Base-by-base conservation (phyloP, 208 protist genomes). In the Blechomonas ayalai region DNA sequence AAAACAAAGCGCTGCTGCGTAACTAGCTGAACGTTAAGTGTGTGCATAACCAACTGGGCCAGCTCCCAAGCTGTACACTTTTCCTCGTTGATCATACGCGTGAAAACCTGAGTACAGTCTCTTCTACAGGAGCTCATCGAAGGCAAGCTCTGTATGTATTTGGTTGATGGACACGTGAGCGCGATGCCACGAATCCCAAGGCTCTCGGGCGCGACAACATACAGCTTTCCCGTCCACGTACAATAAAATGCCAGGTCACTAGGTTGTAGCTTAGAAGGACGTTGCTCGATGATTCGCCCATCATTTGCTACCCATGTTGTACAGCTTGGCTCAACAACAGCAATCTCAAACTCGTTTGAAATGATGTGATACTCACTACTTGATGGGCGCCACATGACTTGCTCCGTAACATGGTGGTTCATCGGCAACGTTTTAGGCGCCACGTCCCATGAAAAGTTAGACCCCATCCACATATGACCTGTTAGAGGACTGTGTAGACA, bases 251-350 rank as follows among this genome's bases (percentile, higher is more conserved):
- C 82, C 33, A 59, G 42, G 27, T 64, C 59, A n/a, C 55, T 47
- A 5, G 42, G 39, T 20, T 44, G 39, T 24, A 87, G 39, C 39
- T 71, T 73, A 23, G 66, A 48, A 26, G 63, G 59, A n/a, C 38
- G 43, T 41, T 92, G 80, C 53, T 89, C 84, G 24, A 89, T 59
- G 33, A 92, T 60, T 13, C 45, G 58, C 10, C 79, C 85, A 32
- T 82, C 54, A 15, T 23, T 41, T 39, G 65, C 52, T 13, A 90
- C 64, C 82, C 85, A 93, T n/a, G 85, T 93, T 2, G 71, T 76
- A 24, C 69, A 52, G n/a, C 65, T 63, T 20, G 66, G 52, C 52
- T 90, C 81, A 12, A 93, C 43, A 27, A 93, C 54, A 23, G 69
- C 81, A 31, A 69, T 60, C 59, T 93, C 85, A 15, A 76, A 77